These are phyloP conservation scores for Daldinia vernicosa DNA, from an alignment of 495 filamentous ascomycete genomes.

Conservation along the genomic window DNA sequence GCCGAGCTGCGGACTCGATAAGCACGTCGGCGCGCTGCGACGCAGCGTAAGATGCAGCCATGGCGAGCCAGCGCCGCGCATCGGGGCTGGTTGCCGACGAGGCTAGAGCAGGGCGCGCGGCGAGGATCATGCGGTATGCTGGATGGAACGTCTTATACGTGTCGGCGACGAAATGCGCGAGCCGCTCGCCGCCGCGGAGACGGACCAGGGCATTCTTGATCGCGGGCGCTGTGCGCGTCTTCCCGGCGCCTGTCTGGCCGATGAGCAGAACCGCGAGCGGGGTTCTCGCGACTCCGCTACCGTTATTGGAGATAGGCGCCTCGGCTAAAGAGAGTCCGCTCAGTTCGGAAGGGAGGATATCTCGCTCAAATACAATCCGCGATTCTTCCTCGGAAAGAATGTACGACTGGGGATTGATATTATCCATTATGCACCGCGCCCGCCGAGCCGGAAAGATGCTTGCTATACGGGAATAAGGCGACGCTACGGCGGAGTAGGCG, in stretches of 20 bases:
- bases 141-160: conserved; percentile 58
- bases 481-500: neutral
- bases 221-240: conserved; percentile 49
- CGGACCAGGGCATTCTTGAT: conserved; percentile 37
- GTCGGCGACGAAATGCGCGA: conserved; percentile 54
- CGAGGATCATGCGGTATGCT: conserved; percentile 34
- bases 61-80: conserved; percentile 50
- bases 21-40: conserved; percentile 37
- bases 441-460: no score
- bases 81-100: conserved; percentile 41
- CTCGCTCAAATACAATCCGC: conserved; percentile 32
- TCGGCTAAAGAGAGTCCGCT: conserved; percentile 2
- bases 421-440: neutral
- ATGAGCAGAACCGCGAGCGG: conserved; percentile 50
- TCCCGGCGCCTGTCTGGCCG: conserved; percentile 57
- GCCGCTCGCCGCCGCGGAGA: conserved; percentile 5
- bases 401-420: conserved; percentile 30
- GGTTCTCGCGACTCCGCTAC: neutral
- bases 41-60: conserved; percentile 41
- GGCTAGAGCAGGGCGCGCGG: conserved; percentile 33
- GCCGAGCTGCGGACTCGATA: conserved; percentile 49
- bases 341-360: conserved; percentile 37
- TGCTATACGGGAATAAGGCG: neutral
- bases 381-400: conserved; percentile 37
- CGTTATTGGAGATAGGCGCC: neutral